Percentiles rank a stretch among this genome's conserved stretches.
These are phyloP conservation scores for Ophiostoma tasmaniense DNA, from an alignment of 2,329 filamentous ascomycete genomes.

Conservation along the genomic window DNA sequence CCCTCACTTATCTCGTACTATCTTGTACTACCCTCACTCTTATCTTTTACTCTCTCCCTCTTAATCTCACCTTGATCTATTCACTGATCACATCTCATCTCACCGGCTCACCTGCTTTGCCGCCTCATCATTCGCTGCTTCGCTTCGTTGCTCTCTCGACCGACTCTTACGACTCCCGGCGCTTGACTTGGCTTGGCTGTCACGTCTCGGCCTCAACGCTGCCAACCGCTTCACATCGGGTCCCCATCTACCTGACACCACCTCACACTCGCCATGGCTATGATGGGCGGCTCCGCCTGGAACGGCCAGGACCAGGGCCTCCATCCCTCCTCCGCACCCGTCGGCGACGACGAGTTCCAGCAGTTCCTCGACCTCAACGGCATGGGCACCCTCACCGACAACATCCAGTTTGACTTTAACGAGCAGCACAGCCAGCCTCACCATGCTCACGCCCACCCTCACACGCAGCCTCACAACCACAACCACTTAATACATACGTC, in stretches of 20 bases:
- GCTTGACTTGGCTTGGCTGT: neutral
- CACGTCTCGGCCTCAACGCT: no score
- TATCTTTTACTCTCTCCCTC: neutral
- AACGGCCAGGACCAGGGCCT: constrained; percentile 48
- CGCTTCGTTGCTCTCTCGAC: neutral
- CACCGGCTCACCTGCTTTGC: neutral
- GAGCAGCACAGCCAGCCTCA: constrained; percentile 36
- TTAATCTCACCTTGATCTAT: neutral
- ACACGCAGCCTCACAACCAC: constrained; percentile 7
- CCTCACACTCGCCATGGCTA: constrained; percentile 27
- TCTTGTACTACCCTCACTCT: neutral
- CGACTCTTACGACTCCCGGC: neutral
- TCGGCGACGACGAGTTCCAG: constrained; percentile 53
- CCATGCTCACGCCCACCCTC: constrained; percentile 24
- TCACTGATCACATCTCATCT: neutral
- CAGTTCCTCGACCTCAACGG: constrained; percentile 55
- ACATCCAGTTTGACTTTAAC: constrained; percentile 52
- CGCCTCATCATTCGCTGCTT: neutral
- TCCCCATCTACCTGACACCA: neutral
- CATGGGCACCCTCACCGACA: constrained; percentile 45
- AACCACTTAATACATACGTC: constrained; percentile 11
- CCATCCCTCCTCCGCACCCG: constrained; percentile 31
- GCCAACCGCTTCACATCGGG: no score
- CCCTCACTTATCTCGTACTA: neutral
- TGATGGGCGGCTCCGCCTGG: constrained; percentile 49